These are phyloP conservation scores for Salvia rosmarinus DNA, from an alignment of 257 asterid species.

Conservation along the genomic window DNA sequence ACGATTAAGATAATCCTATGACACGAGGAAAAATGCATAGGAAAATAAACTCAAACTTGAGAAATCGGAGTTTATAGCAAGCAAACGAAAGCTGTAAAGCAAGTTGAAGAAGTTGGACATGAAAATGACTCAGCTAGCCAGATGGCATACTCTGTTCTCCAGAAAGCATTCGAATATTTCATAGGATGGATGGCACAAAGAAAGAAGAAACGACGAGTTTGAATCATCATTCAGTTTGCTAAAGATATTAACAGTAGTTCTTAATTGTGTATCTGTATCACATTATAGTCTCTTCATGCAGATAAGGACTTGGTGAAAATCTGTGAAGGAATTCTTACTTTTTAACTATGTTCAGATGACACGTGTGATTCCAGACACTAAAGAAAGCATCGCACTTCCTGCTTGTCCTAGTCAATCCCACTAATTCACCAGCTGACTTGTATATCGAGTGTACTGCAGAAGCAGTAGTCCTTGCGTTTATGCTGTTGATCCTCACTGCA, in stretches of 20 bases:
- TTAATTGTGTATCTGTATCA: not conserved
- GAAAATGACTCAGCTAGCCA: too few relatives aligned
- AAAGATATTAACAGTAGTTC: not conserved
- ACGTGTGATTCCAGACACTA: conserved; percentile 39
- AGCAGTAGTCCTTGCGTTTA: conserved; percentile 40
- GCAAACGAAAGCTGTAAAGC: too few relatives aligned
- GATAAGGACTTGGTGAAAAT: not conserved
- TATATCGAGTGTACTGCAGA: conserved; percentile 42
- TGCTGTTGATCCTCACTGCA: conserved; percentile 50
- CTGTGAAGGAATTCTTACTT: conserved; percentile 35
- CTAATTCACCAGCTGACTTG: conserved; percentile 49
- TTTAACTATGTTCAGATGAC: conserved; percentile 35
- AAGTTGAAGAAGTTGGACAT: too few relatives aligned
- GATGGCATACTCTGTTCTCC: too few relatives aligned
- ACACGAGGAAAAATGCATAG: not conserved
- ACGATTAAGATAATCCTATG: not conserved
- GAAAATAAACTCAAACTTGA: not conserved
- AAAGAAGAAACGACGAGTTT: too few relatives aligned
- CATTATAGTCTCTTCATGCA: not conserved
- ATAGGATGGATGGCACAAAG: not conserved
- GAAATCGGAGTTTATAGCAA: not conserved
- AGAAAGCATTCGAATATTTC: too few relatives aligned
- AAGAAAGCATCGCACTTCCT: conserved; percentile 47
- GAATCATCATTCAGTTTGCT: not conserved
- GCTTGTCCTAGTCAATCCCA: conserved; percentile 51